Base-by-base conservation (phyloP, 768 basidiomycete genomes). In the Xerocomus brunneocitrinus region DNA sequence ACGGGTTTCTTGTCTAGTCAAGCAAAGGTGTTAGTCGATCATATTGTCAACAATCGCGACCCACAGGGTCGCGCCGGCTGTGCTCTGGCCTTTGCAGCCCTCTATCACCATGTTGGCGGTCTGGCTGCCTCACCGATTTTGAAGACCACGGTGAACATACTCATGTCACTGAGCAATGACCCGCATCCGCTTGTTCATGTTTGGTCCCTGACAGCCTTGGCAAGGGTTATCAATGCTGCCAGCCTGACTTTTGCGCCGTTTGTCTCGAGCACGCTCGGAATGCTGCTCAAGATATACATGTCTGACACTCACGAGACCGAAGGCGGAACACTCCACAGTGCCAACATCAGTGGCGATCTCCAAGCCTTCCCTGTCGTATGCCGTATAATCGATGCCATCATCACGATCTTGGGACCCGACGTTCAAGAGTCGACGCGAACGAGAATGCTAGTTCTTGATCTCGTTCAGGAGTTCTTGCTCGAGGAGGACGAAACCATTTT, bases 121-220 rank as follows among this genome's bases (percentile, higher is more conserved):
- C 78, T 98, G n/a, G 91, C 91, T 10, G 95, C 94, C 7, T 92
- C 92, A 0, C 91, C 97, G 0, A 78, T 98, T 14, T 78, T 98
- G 55, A 98, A 98, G 70, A 97, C 95, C 0, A 92, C 95, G 0
- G 89, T 95, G 56, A 94, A 97, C 64, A 85, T 98, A 42, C 77
- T 98, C 35, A 91, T 95, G 83, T 95, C 95, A 0, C 80, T 99
- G 19, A 85, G 88, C 68, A 94, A 90, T 56, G 97, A 99, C 67
- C 94, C 95, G 0, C 97, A 98, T 67, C 95, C 97, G 0, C 79
- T 93, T 31, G 97, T 98, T 6, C 95, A 98, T 68, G 97, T 88
- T 64, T 95, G 89, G 85, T 87, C 95, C 3, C 74, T 98, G 56
- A 84, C 81, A 45, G 89, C 97, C 1, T 76, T 99, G 30, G 83